Base-by-base conservation (phyloP, 23 red algal species). In the Gracilariopsis chorda region DNA sequence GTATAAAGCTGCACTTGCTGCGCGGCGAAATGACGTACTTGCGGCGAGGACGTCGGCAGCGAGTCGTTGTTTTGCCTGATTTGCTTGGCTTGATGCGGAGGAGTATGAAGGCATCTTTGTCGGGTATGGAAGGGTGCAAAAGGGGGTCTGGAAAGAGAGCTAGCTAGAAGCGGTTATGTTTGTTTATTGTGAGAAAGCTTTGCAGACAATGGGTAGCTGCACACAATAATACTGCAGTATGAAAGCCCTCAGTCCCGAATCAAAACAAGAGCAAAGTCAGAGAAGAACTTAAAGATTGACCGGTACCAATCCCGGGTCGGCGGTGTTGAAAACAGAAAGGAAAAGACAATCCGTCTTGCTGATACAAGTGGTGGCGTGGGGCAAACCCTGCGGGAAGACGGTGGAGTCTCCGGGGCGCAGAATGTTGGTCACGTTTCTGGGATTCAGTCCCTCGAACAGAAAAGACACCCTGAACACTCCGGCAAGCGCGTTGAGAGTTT, bases 261-360 rank as follows among this genome's bases (percentile, higher is more conserved):
- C 55, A 59, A 59, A 4, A n/a, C 16, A 19, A 27, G 21, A n/a
- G 6, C 19, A 11, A 5, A 17, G 53, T 17, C 6, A 19, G 4
- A 58, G 44, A 13, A 34, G 44, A 20, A 6, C 24, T 28, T 30
- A 73, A 8, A 46, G 37, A n/a, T 29, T 71, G 24, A 78, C 89
- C 67, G 89, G 78, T 27, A 92, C 78, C 13, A 86, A 49, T 19
- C 91, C 91, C 16, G 91, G 91, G 53, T 94, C 82, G 12, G 73
- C 82, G 35, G 91, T 45, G 44, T 86, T 94, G 55, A 94, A 78
- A 1, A 77, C 52, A 41, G 78, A 84, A 27, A 94, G 46, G 41
- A 94, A 87, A 16, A 57, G 30, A 27, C 80, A 86, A 57, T 72
- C 64, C 13, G 21, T 29, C 6, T 53, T 51, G 13, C 64, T 80